Evolutionary conservation across 2,329 filamentous ascomycete species (phyloP).

Genomic region (Nothophaeocryptopus gaeumannii): DNA sequence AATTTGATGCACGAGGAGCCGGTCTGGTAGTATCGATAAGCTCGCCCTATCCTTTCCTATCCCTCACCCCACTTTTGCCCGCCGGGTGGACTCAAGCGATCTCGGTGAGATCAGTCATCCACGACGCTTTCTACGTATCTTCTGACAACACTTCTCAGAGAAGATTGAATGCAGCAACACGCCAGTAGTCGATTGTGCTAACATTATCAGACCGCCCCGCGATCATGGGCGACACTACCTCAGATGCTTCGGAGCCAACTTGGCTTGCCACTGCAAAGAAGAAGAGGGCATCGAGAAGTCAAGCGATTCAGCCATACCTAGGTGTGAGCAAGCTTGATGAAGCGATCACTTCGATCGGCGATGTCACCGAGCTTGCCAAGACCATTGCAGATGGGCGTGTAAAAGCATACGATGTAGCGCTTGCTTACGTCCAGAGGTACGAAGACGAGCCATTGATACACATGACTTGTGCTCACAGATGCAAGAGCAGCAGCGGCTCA

Average conservation of each 20-base stretch:
- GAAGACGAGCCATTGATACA: too few relatives aligned
- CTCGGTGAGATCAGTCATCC: too few relatives aligned
- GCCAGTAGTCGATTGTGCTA: not conserved
- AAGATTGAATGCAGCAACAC: too few relatives aligned
- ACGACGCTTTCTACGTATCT: too few relatives aligned
- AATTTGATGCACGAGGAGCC: too few relatives aligned
- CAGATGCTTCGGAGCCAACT: not conserved
- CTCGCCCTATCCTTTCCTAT: not conserved
- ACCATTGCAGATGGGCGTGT: slow-evolving; percentile 10
- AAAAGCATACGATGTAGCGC: slow-evolving; percentile 10
- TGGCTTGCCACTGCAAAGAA: slow-evolving; percentile 2
- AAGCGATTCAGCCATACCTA: not conserved
- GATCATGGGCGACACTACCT: not conserved
- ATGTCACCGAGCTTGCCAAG: slow-evolving; percentile 7
- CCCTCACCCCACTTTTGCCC: not conserved
- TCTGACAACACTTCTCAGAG: too few relatives aligned
- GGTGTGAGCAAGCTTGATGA: not conserved
- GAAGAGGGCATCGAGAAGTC: not conserved
- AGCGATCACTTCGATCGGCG: slow-evolving; percentile 6
- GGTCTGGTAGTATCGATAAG: not conserved
- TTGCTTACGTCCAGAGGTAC: slow-evolving; percentile 21
- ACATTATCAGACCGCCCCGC: not conserved
- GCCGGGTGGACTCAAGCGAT: too few relatives aligned
- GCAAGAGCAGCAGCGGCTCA: slow-evolving; percentile 21
- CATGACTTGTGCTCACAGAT: not conserved